Conservation (phyloP, 768 basidiomycete genomes). For the Suillus sp. region DNA sequence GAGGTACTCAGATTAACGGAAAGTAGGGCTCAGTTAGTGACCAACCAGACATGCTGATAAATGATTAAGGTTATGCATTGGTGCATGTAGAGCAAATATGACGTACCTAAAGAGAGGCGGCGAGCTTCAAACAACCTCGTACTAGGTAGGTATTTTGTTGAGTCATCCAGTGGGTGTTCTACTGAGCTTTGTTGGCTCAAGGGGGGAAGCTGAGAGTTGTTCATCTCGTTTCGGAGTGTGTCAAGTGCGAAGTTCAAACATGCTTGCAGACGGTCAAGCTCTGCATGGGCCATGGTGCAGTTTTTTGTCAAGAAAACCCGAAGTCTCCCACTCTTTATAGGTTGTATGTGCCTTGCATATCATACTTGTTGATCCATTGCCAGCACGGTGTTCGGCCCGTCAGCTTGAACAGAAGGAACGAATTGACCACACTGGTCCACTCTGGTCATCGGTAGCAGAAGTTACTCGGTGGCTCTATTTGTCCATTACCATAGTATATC, state of each 20-base stretch:
- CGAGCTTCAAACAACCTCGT: slow-evolving; percentile 6
- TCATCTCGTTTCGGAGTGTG: slow-evolving; percentile 5
- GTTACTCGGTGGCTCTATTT: neutral
- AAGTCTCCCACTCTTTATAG: neutral
- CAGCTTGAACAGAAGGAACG: neutral
- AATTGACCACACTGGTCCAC: neutral
- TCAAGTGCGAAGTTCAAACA: slow-evolving; percentile 6
- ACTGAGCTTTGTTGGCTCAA: neutral
- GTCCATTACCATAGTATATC: neutral
- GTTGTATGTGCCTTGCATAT: neutral
- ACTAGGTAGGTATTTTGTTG: slow-evolving; percentile 1
- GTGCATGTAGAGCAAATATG: neutral
- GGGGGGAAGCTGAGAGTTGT: neutral
- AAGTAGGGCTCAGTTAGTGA: neutral
- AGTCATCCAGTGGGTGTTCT: slow-evolving; percentile 8
- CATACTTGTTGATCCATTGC: neutral
- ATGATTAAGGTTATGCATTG: no score
- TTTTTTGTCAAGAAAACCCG: neutral
- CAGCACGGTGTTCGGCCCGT: neutral
- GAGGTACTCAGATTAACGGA: neutral
- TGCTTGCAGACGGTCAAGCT: slow-evolving; percentile 4
- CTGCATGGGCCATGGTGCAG: neutral
- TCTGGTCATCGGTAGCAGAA: neutral
- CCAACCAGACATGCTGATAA: slow-evolving; percentile 1
- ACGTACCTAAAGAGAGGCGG: slow-evolving; percentile 8